Evolutionary conservation across 1,139 yeast genomes (phyloP), one percentile per base, ranked within the genome.

Genomic region (Hyphopichia khmerensis): DNA sequence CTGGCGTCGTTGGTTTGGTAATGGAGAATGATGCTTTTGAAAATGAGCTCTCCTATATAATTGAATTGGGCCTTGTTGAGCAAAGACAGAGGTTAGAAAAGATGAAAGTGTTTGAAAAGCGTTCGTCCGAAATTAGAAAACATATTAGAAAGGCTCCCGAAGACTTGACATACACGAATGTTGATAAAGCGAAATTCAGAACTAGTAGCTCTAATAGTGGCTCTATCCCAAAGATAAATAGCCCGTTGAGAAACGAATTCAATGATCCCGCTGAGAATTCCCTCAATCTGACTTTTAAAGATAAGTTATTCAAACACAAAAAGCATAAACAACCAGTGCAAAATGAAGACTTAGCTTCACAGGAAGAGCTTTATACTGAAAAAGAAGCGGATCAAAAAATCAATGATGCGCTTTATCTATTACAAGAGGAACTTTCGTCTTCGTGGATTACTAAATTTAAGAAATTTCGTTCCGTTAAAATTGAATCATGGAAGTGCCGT

Each of bases 401-500:
- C 5, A 57, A 56, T 4, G 13, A 33, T 9, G 80, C 82, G 0
- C 57, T 52, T 38, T 62, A 65, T 11, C 40, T 67, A 7, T 63
- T 77, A 17, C 62, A 72, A 35, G 47, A 52, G 40, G 79, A 85
- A 47, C 66, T 87, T 33, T 78, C 93, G 0, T 71, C 70, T 17
- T 79, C 95, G 0, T 91, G 98, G 98, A 75, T 86, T 24, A 48
- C 54, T 38, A 70, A 67, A 44, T 70, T 48, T 49, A 56, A 51
- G 32, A 44, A 53, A 15, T 71, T 65, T 51, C 55, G 60, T 17
- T 36, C 48, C 2, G 52, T 53, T 9, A 65, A 69, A 46, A 46
- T 52, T 14, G 45, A 55, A 6, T 47, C 47, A 17, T 69, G 75
- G 72, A 51, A 48, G 35, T 43, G 50, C 9, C 57, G 68, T 38